Percentiles rank a stretch among this genome's conserved stretches.
Evolutionary conservation across 148 eudicot genomes (phyloP).

Genomic region (Rhododendron ovatum): DNA sequence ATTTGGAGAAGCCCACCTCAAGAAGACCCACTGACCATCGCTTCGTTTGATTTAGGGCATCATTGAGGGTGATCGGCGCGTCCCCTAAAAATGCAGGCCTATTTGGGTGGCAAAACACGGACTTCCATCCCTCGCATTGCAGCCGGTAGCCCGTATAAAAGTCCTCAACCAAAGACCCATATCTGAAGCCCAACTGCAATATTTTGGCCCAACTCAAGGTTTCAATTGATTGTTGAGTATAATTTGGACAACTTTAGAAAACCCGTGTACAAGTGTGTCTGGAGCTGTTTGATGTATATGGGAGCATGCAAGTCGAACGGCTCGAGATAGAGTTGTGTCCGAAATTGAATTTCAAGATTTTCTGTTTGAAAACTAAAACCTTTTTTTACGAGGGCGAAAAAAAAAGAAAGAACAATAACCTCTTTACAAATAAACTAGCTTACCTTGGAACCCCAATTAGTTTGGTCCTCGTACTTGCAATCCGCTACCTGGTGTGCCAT

Average conservation of each 20-base stretch:
- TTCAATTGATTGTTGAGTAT: not conserved
- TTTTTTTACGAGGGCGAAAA: no score
- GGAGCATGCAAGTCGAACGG: no score
- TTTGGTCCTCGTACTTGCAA: constrained; percentile 28
- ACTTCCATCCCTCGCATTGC: constrained; percentile 62
- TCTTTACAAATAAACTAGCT: not conserved
- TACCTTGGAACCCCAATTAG: constrained; percentile 40
- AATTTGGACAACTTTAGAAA: not conserved
- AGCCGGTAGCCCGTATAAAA: constrained; percentile 40
- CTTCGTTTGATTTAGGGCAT: constrained; percentile 39
- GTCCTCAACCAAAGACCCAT: constrained; percentile 64
- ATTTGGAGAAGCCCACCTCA: constrained; percentile 39
- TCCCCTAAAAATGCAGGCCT: constrained; percentile 59
- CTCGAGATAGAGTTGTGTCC: no score
- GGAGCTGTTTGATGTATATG: no score
- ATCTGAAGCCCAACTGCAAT: constrained; percentile 55
- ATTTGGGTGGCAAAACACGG: constrained; percentile 40
- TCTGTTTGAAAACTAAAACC: no score
- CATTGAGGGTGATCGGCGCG: constrained; percentile 36
- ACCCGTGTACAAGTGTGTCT: no score
- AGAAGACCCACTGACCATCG: constrained; percentile 49
- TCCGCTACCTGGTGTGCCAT: constrained; percentile 26
- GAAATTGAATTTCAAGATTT: no score
- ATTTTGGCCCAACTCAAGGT: not conserved
- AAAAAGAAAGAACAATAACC: no score